Conservation (phyloP, 306 rosid genomes). For the Argentina anserina region DNA sequence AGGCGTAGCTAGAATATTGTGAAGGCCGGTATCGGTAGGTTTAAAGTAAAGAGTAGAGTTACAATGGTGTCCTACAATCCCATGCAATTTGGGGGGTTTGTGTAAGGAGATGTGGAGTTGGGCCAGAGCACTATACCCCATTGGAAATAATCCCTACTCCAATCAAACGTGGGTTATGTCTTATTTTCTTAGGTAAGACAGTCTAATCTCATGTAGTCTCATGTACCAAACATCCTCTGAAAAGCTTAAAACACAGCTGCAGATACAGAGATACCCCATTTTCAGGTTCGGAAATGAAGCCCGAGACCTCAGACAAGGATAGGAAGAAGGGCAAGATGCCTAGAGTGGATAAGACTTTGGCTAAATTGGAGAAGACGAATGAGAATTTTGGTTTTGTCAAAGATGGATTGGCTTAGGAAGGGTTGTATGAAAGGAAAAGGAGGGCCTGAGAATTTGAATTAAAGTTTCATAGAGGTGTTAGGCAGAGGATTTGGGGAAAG, state of each 20-base stretch:
- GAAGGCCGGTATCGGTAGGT: too few species aligned
- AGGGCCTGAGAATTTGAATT: constrained; percentile 79
- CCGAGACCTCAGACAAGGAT: constrained; percentile 31
- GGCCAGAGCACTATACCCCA: too few species aligned
- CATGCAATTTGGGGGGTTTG: too few species aligned
- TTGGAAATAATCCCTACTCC: too few species aligned
- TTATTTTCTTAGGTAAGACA: too few species aligned
- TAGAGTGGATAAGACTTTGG: constrained; percentile 43
- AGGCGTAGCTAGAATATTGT: too few species aligned
- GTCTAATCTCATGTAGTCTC: too few species aligned
- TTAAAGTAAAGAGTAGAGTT: too few species aligned
- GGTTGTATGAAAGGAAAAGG: constrained; percentile 95
- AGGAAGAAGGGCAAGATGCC: constrained; percentile 41
- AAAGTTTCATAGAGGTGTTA: constrained; percentile 73
- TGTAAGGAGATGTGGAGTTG: too few species aligned
- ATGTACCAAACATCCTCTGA: too few species aligned
- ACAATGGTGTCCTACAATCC: too few species aligned
- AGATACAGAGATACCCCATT: background rate
- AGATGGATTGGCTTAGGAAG: constrained; percentile 54
- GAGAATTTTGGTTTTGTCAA: constrained; percentile 26
- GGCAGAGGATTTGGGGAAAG: constrained; percentile 93
- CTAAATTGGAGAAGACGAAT: constrained; percentile 61
- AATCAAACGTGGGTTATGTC: too few species aligned
- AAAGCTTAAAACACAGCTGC: background rate
- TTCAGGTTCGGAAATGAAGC: constrained; percentile 28